These are phyloP conservation scores for Carex arenaria DNA, from an alignment of 202 grass and related monocot genomes.

Conservation along the genomic window DNA sequence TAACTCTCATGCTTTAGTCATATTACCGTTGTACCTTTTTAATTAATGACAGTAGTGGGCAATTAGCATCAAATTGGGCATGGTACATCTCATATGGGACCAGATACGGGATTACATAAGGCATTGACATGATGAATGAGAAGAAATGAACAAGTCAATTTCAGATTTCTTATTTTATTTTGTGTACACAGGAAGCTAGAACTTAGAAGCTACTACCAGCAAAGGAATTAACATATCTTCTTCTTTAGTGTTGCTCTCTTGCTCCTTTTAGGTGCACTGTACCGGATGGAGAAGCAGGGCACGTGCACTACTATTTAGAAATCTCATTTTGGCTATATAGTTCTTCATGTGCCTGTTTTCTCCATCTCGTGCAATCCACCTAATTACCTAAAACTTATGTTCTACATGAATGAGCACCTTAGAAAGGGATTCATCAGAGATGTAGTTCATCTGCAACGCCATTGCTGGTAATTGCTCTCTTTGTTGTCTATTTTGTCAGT, in stretches of 20 bases:
- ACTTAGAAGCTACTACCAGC: background rate
- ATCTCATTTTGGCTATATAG: conserved; percentile 8
- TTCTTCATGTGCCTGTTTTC: conserved; percentile 32
- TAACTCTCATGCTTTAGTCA: background rate
- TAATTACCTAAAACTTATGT: conserved; percentile 9
- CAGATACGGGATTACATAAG: background rate
- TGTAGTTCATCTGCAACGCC: background rate
- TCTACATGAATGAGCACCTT: background rate
- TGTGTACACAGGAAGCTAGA: background rate
- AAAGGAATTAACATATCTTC: background rate
- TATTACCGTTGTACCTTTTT: background rate
- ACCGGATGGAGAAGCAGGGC: conserved; percentile 42
- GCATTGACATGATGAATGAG: background rate
- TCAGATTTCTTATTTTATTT: background rate
- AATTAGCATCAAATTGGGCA: background rate
- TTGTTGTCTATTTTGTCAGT: background rate
- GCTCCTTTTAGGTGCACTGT: conserved; percentile 9
- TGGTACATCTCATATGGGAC: background rate
- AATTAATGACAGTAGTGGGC: background rate
- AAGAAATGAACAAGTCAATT: background rate
- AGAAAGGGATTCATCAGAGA: background rate
- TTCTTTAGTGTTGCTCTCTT: background rate
- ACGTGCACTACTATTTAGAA: conserved; percentile 32
- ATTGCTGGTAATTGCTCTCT: background rate
- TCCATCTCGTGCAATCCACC: conserved; percentile 29